Percentiles rank a stretch among this genome's conserved stretches.
Evolutionary conservation across 306 rosid genomes (phyloP).

Genomic region (Pueraria montana): DNA sequence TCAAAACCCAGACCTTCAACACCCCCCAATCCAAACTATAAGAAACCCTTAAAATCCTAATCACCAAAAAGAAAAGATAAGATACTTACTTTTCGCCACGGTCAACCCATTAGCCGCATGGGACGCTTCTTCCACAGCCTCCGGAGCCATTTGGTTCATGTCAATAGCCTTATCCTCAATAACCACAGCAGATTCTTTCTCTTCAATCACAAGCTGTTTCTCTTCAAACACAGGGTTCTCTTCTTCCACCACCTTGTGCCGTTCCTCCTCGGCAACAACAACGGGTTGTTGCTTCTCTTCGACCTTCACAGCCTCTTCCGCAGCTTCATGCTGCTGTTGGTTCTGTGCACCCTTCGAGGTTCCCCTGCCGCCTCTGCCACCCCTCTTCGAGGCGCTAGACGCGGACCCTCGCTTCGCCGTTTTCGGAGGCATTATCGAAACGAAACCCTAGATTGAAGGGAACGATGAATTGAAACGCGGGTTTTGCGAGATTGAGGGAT

Average conservation of each 20-base stretch:
- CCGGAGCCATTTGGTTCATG: conserved; percentile 50
- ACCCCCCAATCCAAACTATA: neutral
- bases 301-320: conserved; percentile 51
- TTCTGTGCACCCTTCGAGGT: conserved; percentile 64
- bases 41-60: neutral
- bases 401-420: conserved; percentile 84
- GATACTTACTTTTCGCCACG: conserved; percentile 66
- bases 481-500: neutral
- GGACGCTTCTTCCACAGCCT: conserved; percentile 45
- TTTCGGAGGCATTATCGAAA: conserved; percentile 81
- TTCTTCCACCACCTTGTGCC: conserved; percentile 51
- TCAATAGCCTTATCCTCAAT: conserved; percentile 53
- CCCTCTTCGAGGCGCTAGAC: conserved; percentile 60
- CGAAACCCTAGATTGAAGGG: conserved; percentile 35
- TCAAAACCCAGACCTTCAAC: neutral
- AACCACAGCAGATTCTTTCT: conserved; percentile 13
- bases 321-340: conserved; percentile 56
- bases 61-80: neutral
- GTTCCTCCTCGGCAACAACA: conserved; percentile 47
- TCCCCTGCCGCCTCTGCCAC: conserved; percentile 66
- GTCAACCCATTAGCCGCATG: conserved; percentile 47
- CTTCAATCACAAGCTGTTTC: conserved; percentile 53
- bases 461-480: neutral
- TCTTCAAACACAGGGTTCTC: conserved; percentile 58
- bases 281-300: conserved; percentile 57